Evolutionary conservation across 768 basidiomycete species (phyloP), one percentile per base, ranked within the genome.

Genomic region (Tylopilus plumbeoviolaceoides): DNA sequence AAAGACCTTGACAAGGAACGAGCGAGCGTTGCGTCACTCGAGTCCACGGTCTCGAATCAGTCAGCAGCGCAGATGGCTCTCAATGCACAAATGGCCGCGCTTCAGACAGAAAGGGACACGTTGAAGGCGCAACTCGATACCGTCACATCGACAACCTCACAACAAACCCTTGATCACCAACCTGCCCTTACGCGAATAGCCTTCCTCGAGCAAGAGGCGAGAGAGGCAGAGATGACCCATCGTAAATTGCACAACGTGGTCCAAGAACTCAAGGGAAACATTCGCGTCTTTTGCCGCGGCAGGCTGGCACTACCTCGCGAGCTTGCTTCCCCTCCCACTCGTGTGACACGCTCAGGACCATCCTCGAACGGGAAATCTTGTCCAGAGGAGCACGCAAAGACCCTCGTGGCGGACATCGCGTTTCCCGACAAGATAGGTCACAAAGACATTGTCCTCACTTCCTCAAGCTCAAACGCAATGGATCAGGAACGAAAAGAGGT

Each of bases 211-310:
- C n/a, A n/a, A n/a, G 90, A 93, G 59, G 78, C 83, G 7, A 75
- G 82, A 56, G 82, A 90, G 51, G 84, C 85, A 51, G 94, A 97
- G 73, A 84, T 79, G 45, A 74, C 91, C 38, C 75, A 94, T 31
- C 69, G 93, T 58, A 89, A 85, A 68, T 70, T 97, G 60, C 94
- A 95, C 65, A 95, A 95, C 59, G 87, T 88, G 79, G 86, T 97
- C n/a, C n/a, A n/a, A n/a, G n/a, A n/a, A n/a, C n/a, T n/a, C n/a
- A n/a, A n/a, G n/a, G n/a, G n/a, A n/a, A n/a, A n/a, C n/a, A n/a
- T n/a, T n/a, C n/a, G n/a, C n/a, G n/a, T n/a, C n/a, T n/a, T n/a
- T n/a, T n/a, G n/a, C n/a, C n/a, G n/a, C n/a, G n/a, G n/a, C n/a
- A n/a, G n/a, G n/a, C n/a, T n/a, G n/a, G n/a, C n/a, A n/a, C n/a